Conservation (phyloP, 2,329 filamentous ascomycete genomes). For the Teratosphaeria viscida region DNA sequence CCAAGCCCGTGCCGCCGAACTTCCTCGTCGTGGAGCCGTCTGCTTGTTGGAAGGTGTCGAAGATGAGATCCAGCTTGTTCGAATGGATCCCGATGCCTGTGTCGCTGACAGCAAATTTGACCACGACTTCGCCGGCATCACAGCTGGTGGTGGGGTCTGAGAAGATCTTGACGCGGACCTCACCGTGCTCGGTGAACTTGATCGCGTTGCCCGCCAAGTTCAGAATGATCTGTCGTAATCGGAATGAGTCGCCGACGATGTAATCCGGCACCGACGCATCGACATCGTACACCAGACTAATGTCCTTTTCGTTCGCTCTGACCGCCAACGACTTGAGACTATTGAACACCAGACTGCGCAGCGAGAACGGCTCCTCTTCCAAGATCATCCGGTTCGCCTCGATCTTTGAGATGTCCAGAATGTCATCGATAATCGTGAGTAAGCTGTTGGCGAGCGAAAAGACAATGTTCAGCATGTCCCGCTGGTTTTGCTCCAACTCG, state of each 20-base stretch:
- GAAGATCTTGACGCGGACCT: constrained; percentile 88
- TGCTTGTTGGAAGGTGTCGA: constrained; percentile 97
- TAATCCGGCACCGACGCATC: constrained; percentile 90
- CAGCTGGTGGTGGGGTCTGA: constrained; percentile 56
- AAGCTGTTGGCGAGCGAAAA: constrained; percentile 94
- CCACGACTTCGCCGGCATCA: constrained; percentile 69
- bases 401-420: constrained; percentile 62
- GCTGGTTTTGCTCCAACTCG: constrained; percentile 82
- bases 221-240: constrained; percentile 88
- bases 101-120: constrained; percentile 91
- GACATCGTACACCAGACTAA: constrained; percentile 87
- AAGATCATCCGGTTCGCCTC: constrained; percentile 97
- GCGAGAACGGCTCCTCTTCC: constrained; percentile 91
- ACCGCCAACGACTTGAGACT: constrained; percentile 94
- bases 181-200: constrained; percentile 95
- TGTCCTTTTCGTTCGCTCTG: constrained; percentile 89
- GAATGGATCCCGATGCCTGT: constrained; percentile 94
- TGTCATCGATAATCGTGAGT: constrained; percentile 87
- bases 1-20: constrained; percentile 89
- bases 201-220: constrained; percentile 97
- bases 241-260: constrained; percentile 92
- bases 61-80: constrained; percentile 93
- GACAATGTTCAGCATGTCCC: constrained; percentile 97
- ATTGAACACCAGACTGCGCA: constrained; percentile 92
- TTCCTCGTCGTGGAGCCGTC: constrained; percentile 93